Evolutionary conservation across 2,329 filamentous ascomycete genomes (phyloP).

Genomic region (Boeremia exigua): DNA sequence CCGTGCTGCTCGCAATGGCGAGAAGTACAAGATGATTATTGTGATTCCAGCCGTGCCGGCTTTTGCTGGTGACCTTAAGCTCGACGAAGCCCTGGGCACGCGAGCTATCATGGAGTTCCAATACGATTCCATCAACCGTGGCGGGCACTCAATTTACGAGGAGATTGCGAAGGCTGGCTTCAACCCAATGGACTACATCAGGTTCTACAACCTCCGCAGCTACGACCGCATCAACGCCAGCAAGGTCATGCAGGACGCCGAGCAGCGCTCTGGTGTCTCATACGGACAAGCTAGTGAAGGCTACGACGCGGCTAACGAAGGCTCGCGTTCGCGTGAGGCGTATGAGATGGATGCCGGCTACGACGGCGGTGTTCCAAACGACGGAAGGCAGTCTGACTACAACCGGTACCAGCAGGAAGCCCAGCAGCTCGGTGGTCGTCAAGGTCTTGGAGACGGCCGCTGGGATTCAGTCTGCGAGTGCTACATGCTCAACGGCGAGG

Average conservation of each 20-base stretch:
- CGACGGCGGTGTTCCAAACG: slow-evolving; percentile 26
- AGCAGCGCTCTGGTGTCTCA: slow-evolving; percentile 67
- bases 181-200: slow-evolving; percentile 74
- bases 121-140: slow-evolving; percentile 79
- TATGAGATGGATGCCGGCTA: slow-evolving; percentile 32
- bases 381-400: slow-evolving; percentile 55
- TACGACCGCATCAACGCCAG: slow-evolving; percentile 83
- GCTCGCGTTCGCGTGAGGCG: slow-evolving; percentile 36
- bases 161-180: slow-evolving; percentile 69
- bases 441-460: slow-evolving; percentile 57
- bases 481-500: slow-evolving; percentile 80
- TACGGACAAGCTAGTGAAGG: slow-evolving; percentile 72
- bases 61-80: slow-evolving; percentile 80
- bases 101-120: slow-evolving; percentile 87
- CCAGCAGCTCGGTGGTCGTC: slow-evolving; percentile 56
- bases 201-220: slow-evolving; percentile 84
- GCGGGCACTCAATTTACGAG: slow-evolving; percentile 79
- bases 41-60: slow-evolving; percentile 81
- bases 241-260: slow-evolving; percentile 64
- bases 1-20: slow-evolving; percentile 68
- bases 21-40: slow-evolving; percentile 77
- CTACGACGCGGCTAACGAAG: slow-evolving; percentile 62
- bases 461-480: slow-evolving; percentile 80
- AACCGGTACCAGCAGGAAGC: slow-evolving; percentile 76
- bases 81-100: slow-evolving; percentile 75